Percentiles rank a stretch among this genome's conserved stretches.
Conservation (phyloP, 148 eudicot species). For the Dianthus caryophyllus region DNA sequence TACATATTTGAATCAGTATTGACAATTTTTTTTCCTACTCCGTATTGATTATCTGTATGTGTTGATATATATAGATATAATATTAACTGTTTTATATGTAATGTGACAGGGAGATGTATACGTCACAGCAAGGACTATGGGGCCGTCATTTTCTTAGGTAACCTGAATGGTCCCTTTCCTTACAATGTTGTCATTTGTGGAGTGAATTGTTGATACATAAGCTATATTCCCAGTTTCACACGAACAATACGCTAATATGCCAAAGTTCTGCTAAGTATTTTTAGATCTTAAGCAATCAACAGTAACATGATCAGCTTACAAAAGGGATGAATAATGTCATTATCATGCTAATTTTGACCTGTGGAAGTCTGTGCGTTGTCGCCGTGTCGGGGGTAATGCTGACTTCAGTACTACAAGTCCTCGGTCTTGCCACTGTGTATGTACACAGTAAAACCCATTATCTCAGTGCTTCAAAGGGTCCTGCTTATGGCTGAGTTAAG, state of each 20-base stretch:
- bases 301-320: not conserved
- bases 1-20: not conserved
- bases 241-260: not conserved
- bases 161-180: slow-evolving; percentile 1
- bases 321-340: not conserved
- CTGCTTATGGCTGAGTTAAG: not conserved
- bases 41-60: not conserved
- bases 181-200: slow-evolving; percentile 7
- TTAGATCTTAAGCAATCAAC: not conserved
- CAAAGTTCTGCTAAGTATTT: not conserved
- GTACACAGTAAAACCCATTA: no score
- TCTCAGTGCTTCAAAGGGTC: slow-evolving; percentile 8
- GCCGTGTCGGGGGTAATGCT: no score
- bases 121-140: slow-evolving; percentile 90
- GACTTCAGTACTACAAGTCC: no score
- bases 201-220: not conserved
- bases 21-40: not conserved
- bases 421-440: no score
- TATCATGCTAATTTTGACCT: slow-evolving; percentile 5
- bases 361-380: not conserved
- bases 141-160: slow-evolving; percentile 93
- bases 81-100: slow-evolving; percentile 18
- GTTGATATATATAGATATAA: not conserved
- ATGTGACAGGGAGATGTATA: slow-evolving; percentile 82
- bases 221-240: no score